These are phyloP conservation scores for Candida peoriensis DNA, from an alignment of 805 yeast species.

Conservation along the genomic window DNA sequence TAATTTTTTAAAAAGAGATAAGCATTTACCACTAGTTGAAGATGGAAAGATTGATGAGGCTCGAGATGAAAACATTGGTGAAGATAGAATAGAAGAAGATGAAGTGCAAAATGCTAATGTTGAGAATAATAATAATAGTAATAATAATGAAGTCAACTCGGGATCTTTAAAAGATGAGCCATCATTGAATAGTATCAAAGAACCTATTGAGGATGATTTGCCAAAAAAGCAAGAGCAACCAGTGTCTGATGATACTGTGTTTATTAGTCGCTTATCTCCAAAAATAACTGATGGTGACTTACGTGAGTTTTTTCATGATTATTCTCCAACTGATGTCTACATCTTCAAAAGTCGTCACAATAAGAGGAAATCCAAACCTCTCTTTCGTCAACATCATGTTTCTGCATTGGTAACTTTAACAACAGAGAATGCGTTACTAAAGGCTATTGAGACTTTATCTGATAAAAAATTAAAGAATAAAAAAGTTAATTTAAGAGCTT, in stretches of 20 bases:
- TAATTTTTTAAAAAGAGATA: conserved; percentile 6
- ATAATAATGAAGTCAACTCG: neutral
- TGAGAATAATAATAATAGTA: neutral
- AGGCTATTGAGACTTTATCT: conserved; percentile 37
- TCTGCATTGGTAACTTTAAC: conserved; percentile 50
- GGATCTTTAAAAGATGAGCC: neutral
- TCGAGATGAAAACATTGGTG: conserved; percentile 1
- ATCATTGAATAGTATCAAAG: neutral
- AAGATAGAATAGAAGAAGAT: conserved; percentile 2
- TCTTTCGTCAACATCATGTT: conserved; percentile 29
- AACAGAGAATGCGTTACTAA: conserved; percentile 35
- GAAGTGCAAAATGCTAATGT: too few relatives aligned
- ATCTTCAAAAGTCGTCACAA: conserved; percentile 36
- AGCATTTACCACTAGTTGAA: neutral
- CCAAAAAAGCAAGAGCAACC: conserved; percentile 2
- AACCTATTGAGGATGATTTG: neutral
- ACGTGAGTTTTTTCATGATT: conserved; percentile 39
- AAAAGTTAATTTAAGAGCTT: conserved; percentile 33
- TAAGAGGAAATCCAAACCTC: conserved; percentile 18
- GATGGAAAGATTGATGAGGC: neutral
- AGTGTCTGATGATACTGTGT: conserved; percentile 41
- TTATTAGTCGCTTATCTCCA: conserved; percentile 35
- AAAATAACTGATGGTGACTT: conserved; percentile 39
- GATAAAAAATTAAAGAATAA: conserved; percentile 34
- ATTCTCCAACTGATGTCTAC: conserved; percentile 41